Percentiles rank a stretch among this genome's conserved stretches.
phyloP scores from a whole-genome alignment of 2,329 filamentous ascomycete genomes.

The Fusarium clavum region DNA sequence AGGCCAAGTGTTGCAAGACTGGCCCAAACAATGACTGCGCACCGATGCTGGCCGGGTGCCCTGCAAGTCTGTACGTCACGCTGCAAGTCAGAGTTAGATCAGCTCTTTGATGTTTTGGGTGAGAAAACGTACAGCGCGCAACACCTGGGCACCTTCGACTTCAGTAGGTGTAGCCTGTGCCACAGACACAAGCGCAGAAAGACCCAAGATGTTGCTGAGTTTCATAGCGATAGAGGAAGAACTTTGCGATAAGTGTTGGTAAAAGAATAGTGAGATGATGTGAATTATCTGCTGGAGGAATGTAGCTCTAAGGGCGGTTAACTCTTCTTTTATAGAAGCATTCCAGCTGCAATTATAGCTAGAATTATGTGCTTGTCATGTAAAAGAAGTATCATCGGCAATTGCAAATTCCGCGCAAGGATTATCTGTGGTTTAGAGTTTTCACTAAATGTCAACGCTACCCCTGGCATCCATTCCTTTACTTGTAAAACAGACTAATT shows the following conservation, averaged over 20 bases:
- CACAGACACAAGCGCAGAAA: background rate
- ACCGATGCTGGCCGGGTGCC: background rate
- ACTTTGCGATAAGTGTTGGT: background rate
- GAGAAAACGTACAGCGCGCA: background rate
- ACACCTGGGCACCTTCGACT: background rate
- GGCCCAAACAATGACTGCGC: background rate
- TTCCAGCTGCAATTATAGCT: background rate
- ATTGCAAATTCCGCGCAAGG: background rate
- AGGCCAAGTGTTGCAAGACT: background rate
- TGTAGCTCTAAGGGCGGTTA: background rate
- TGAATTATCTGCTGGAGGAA: background rate
- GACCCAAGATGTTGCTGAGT: background rate
- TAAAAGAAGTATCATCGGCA: background rate
- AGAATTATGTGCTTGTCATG: fast-evolving
- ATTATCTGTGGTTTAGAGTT: background rate
- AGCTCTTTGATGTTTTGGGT: too few species aligned
- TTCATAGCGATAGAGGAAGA: background rate
- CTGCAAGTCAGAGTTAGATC: background rate
- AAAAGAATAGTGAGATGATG: background rate
- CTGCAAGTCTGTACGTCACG: background rate
- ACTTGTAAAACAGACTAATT: background rate
- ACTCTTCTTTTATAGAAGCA: background rate
- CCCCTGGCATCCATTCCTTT: background rate
- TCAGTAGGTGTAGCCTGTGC: background rate
- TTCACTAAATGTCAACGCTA: background rate